Conservation (phyloP, 805 yeast genomes). For the Saccharomycopsis schoenii region DNA sequence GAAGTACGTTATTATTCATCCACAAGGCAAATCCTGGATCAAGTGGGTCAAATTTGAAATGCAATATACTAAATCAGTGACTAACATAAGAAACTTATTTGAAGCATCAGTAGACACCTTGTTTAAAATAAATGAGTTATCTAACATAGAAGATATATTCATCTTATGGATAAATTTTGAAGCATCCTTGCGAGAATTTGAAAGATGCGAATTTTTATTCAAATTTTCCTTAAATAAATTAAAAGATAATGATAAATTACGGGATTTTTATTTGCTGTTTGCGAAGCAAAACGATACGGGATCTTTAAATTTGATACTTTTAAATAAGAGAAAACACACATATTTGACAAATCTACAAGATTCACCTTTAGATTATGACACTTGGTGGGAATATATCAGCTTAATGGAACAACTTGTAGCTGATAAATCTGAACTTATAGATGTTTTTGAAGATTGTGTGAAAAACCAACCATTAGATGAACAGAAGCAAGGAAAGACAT, state of each 20-base stretch:
- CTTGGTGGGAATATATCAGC: conserved; percentile 73
- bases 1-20: conserved; percentile 44
- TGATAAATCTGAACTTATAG: conserved; percentile 24
- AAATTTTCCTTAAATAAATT: conserved; percentile 38
- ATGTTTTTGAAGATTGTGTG: conserved; percentile 38
- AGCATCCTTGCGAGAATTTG: conserved; percentile 44
- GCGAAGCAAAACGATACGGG: conserved; percentile 51
- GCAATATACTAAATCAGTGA: conserved; percentile 37
- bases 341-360: conserved; percentile 40
- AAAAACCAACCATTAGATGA: conserved; percentile 27
- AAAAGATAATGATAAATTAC: conserved; percentile 29
- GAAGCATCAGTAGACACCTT: conserved; percentile 56
- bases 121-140: conserved; percentile 24
- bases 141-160: conserved; percentile 18
- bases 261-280: conserved; percentile 41
- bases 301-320: conserved; percentile 40
- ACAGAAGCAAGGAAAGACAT: conserved; percentile 24
- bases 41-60: conserved; percentile 70
- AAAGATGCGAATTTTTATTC: conserved; percentile 52
- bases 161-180: conserved; percentile 68
- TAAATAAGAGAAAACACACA: conserved; percentile 42
- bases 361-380: conserved; percentile 53
- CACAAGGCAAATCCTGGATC: conserved; percentile 52
- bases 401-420: conserved; percentile 33
- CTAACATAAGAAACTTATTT: conserved; percentile 50